Evolutionary conservation across 306 rosid genomes (phyloP), one percentile per base, ranked within the genome.

Genomic region (Lagenaria siceraria): DNA sequence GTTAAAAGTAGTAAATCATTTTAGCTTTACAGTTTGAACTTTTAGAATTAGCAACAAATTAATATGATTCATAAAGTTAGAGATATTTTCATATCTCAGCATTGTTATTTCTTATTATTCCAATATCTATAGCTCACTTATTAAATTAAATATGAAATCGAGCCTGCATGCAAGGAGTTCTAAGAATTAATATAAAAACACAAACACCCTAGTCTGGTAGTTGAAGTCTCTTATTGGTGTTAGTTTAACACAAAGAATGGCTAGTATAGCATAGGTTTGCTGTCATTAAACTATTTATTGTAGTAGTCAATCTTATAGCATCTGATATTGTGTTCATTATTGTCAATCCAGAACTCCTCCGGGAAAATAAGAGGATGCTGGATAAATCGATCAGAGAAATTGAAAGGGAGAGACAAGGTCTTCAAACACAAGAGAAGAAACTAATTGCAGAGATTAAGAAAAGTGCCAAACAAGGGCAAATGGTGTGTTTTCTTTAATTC

Each of bases 391-490:
- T 95, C 76, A 85, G 99, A 83, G 99, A 95, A 83, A 95, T 95
- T 74, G 99, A 95, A 80, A 90, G 99, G 55, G 99, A 95, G 86
- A 87, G 97, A 81, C 96, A 89, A 82, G 85, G 89, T 22, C 90
- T 95, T 78, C 99, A 95, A 80, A 5, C 90, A 35, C 99, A 90
- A 46, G 99, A 95, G 90, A 95, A 95, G 92, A 95, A 95, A 80
- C 84, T 95, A 75, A 95, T 95, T 81, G 22, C 51, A 33, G 99
- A 95, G 90, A 95, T 95, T 79, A 95, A 95, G 92, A 95, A 95
- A 87, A 92, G 96, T 79, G 99, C 99, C 54, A 95, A 95, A 79
- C 99, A 95, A 86, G 99, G 99, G 70, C 99, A 95, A 85, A 95
- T 95, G 99, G 99, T 95, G 76, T 31, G 87, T 51, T 38, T 3